Conservation (phyloP, 768 basidiomycete species). For the Boletus vermiculosoides region DNA sequence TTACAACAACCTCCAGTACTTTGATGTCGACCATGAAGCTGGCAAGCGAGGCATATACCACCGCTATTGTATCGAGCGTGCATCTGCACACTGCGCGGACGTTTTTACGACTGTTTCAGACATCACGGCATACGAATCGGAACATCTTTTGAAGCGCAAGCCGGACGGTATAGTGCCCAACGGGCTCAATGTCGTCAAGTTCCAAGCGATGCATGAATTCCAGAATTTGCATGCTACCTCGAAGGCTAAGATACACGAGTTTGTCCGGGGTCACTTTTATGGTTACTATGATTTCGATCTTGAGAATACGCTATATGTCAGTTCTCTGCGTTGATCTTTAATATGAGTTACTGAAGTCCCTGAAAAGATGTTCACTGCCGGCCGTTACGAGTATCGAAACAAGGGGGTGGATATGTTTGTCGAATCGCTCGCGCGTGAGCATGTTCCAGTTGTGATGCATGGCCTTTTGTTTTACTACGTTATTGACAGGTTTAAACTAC, state of each 20-base stretch:
- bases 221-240: conserved; percentile 90
- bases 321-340: conserved; percentile 21
- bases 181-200: conserved; percentile 97
- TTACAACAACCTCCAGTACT: conserved; percentile 99
- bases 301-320: conserved; percentile 82
- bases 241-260: conserved; percentile 99
- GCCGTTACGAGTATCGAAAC: conserved; percentile 97
- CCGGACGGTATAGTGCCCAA: conserved; percentile 97
- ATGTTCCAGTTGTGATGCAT: background rate
- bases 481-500: conserved; percentile 50
- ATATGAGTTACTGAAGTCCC: conserved; percentile 5
- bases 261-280: conserved; percentile 96
- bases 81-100: conserved; percentile 91
- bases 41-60: conserved; percentile 99
- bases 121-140: conserved; percentile 96
- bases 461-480: background rate
- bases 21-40: conserved; percentile 99
- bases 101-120: conserved; percentile 98
- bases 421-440: conserved; percentile 85
- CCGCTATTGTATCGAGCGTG: conserved; percentile 95
- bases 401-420: conserved; percentile 99
- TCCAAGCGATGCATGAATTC: conserved; percentile 99
- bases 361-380: conserved; percentile 93
- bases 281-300: conserved; percentile 97
- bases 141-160: conserved; percentile 96